phyloP scores from a whole-genome alignment of 2,329 filamentous ascomycete species.

The Fusarium decemcellulare region DNA sequence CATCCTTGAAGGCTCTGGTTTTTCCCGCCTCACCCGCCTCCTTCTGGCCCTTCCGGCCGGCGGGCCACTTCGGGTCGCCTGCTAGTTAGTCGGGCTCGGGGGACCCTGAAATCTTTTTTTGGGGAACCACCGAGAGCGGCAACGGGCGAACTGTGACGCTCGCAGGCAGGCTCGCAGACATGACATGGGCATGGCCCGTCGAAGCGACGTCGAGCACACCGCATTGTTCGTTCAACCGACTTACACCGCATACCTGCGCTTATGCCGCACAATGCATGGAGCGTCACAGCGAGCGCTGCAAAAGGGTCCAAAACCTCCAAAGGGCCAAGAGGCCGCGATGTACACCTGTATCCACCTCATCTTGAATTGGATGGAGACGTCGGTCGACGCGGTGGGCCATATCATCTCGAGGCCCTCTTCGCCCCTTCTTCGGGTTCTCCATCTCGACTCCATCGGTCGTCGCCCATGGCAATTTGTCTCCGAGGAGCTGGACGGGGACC shows the following conservation, averaged over 20 bases:
- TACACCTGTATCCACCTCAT: constrained; percentile 31
- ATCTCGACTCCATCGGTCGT: constrained; percentile 35
- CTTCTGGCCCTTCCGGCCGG: constrained; percentile 32
- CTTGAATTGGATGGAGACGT: constrained; percentile 41
- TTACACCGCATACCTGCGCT: constrained; percentile 37
- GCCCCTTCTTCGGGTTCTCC: constrained; percentile 18
- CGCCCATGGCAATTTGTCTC: constrained; percentile 45
- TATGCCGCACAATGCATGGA: constrained; percentile 18
- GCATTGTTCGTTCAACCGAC: constrained; percentile 28
- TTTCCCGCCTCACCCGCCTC: constrained; percentile 46
- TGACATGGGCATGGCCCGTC: constrained; percentile 8
- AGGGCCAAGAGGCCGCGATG: constrained; percentile 9
- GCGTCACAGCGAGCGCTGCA: constrained; percentile 7
- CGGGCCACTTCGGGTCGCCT: constrained; percentile 42
- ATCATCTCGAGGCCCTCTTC: constrained; percentile 42
- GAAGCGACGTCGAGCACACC: constrained; percentile 30
- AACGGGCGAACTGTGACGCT: constrained; percentile 20
- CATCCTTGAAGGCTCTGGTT: constrained; percentile 18
- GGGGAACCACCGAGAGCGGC: constrained; percentile 29
- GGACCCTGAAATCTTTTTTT: constrained; percentile 47
- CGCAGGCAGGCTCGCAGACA: constrained; percentile 24
- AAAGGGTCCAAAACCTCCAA: neutral
- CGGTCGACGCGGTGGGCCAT: constrained; percentile 35
- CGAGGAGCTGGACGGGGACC: neutral
- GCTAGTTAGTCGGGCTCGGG: constrained; percentile 31